Conservation (phyloP, 2,329 filamentous ascomycete genomes). For the Colletotrichum destructivum region DNA sequence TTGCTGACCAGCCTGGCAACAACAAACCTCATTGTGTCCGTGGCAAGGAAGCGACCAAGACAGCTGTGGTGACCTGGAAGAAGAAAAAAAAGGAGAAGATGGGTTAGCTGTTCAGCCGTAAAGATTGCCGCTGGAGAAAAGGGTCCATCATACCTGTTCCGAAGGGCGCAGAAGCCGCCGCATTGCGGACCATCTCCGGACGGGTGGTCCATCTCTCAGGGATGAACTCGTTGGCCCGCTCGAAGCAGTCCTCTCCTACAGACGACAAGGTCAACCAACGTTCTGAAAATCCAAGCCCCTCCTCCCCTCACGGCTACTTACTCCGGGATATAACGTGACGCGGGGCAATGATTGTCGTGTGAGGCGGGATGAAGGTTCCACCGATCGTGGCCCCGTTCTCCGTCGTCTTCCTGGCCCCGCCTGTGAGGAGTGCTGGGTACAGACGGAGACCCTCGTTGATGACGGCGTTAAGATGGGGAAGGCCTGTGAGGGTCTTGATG, state of each 20-base stretch:
- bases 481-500: conserved; percentile 39
- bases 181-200: conserved; percentile 52
- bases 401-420: conserved; percentile 39
- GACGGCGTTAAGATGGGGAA: conserved; percentile 46
- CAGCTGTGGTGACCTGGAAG: conserved; percentile 37
- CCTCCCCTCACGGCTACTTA: conserved; percentile 51
- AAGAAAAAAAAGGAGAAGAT: neutral
- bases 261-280: neutral
- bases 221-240: conserved; percentile 50
- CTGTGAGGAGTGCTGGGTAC: conserved; percentile 39
- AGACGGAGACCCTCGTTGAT: conserved; percentile 41
- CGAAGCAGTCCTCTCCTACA: conserved; percentile 50
- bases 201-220: conserved; percentile 56
- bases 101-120: neutral
- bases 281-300: neutral
- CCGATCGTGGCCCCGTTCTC: conserved; percentile 39
- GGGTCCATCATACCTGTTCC: conserved; percentile 46
- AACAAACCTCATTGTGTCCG: conserved; percentile 37
- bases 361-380: conserved; percentile 36
- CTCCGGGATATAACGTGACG: conserved; percentile 44
- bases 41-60: conserved; percentile 39
- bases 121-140: neutral
- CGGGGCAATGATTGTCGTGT: conserved; percentile 43
- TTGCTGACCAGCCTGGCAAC: conserved; percentile 39
- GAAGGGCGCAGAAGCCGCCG: conserved; percentile 52